A percentile compares a stretch with the other conserved stretches of the same genome.
Evolutionary conservation across 306 rosid genomes (phyloP).

Genomic region (Quercus aquifolioides): DNA sequence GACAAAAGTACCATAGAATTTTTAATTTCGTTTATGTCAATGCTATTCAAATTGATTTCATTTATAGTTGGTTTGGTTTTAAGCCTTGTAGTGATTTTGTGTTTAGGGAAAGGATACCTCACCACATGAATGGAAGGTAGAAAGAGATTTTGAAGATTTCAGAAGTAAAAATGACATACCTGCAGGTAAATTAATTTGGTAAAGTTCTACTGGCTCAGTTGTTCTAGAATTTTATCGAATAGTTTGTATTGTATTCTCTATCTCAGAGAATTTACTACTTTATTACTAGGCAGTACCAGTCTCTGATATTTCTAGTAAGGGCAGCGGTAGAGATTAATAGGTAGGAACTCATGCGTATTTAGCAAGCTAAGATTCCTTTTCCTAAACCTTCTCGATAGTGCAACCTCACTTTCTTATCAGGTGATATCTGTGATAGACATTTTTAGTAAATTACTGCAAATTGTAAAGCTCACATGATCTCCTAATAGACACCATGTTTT

Average conservation of each 20-base stretch:
- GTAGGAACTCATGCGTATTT: background rate
- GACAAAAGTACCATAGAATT: background rate
- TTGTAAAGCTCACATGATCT: background rate
- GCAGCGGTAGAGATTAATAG: background rate
- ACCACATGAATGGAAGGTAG: conserved; percentile 44
- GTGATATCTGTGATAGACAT: background rate
- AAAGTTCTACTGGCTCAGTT: conserved; percentile 18
- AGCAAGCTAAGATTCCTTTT: background rate
- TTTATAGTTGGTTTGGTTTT: conserved; percentile 15
- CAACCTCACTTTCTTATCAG: background rate
- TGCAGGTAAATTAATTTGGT: conserved; percentile 39
- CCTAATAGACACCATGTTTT: background rate
- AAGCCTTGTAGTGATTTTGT: conserved; percentile 18
- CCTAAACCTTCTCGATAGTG: background rate
- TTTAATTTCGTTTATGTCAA: background rate
- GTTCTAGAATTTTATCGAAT: background rate
- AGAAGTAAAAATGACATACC: conserved; percentile 51
- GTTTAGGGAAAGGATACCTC: conserved; percentile 47
- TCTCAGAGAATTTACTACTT: background rate
- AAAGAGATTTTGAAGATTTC: conserved; percentile 61
- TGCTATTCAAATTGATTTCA: conserved; percentile 12
- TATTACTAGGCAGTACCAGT: background rate
- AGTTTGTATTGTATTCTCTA: background rate
- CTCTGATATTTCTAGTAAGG: background rate
- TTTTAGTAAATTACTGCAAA: background rate